Evolutionary conservation across 106 monocot species (phyloP), one percentile per base, ranked within the genome.

Genomic region (Apostasia ramifera): DNA sequence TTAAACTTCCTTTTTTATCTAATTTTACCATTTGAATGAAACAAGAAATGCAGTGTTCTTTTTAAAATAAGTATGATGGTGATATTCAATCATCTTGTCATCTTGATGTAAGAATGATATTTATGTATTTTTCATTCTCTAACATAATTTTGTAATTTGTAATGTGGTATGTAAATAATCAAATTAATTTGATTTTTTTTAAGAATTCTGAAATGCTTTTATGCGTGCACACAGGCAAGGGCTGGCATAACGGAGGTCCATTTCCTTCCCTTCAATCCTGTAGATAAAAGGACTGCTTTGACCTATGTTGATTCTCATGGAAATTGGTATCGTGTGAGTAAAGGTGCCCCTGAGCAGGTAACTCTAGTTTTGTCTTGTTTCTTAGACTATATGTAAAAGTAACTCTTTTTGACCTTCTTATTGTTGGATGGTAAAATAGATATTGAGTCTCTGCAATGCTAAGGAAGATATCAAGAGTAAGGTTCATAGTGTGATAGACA

Each of bases 341-440:
- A 90, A 79, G 90, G 90, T 45, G 86, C 86, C 43, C 90, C 86
- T 2, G 90, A 90, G 68, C 90, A 89, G 85, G 88, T 89, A 48
- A 65, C 6, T 1, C 47, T 15, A 47, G 48, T 47, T 15, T 65
- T 26, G 26, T 26, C 26, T 0, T 26, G 26, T 26, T 26, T 26
- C 26, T 26, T 26, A 26, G 26, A 26, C 26, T 26, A 8, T 59
- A 39, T 12, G 12, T 44, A 42, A 49, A 43, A 26, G 26, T 26
- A 26, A 26, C 26, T 26, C 26, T 37, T 14, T 13, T 8, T 50
- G 15, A 26, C 26, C 26, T 26, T 26, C 26, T 26, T 26, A 26
- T 26, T 26, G 48, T 65, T 48, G 44, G 43, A 26, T 15, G 26
- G 26, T 26, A 26, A 26, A 26, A 26, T 26, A 88, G 84, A 88